Base-by-base conservation (phyloP, 139 green algal genomes). In the Raphidocelis subcapitata region DNA sequence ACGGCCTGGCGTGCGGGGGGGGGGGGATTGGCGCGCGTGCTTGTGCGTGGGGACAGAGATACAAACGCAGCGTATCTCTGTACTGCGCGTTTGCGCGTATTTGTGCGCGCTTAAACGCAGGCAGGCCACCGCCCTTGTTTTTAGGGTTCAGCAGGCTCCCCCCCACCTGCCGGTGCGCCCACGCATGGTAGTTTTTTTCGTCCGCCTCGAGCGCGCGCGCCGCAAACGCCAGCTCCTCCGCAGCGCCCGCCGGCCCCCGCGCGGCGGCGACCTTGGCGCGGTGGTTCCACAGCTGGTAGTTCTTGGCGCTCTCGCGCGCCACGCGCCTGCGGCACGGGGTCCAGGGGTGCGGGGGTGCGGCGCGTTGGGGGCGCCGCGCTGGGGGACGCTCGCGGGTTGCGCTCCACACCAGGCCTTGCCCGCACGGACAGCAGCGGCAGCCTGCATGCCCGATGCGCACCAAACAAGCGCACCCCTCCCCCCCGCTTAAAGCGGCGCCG, bases 201-300 rank as follows among this genome's bases (percentile, higher is more conserved):
- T 96, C 92, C 3, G 72, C 23, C 14, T 75, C 72, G 54, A 96
- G 79, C 31, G 87, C 88, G 15, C 46, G 59, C 63, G 31, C 35
- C 10, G 24, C 55, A 62, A 69, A 73, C 33, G 56, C 54, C 18
- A 84, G 51, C 71, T 91, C 82, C 41, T 81, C 63, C 36, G 84
- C 65, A 3, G 77, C 75, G 32, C 82, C 49, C 10, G 21, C 24
- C 1, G 67, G 54, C 1, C 87, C 81, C 47, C 86, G 63, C n/a
- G 75, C 65, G 46, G 87, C 35, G 2, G 81, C 81, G 15, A 86
- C 74, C 33, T 89, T 86, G 31, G 89, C 66, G 10, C 90, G 77
- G 79, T 95, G 81, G 67, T 97, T 96, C 93, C 93, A 97, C 41
- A 97, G 81, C 83, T 97, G 93, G 69, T 97, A 97, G 86, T 97